A percentile compares a stretch with the other conserved stretches of the same genome.
These are phyloP conservation scores for Amylostereum chailletii DNA, from an alignment of 1,284 basidiomycete species.

Conservation along the genomic window DNA sequence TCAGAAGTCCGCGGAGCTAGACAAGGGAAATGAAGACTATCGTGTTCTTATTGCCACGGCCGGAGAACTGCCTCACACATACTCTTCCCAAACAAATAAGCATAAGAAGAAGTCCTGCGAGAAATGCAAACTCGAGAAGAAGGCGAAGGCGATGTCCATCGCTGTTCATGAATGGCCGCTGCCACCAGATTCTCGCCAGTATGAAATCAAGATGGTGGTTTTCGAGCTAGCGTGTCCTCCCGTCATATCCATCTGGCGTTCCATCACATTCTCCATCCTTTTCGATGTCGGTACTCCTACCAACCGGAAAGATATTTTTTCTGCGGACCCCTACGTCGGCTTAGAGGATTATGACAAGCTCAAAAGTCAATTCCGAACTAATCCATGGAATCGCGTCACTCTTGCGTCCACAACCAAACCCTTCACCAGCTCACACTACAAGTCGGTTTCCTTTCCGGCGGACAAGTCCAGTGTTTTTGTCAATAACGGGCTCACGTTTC, in stretches of 20 bases:
- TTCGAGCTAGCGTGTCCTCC: constrained; percentile 38
- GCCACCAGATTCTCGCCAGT: constrained; percentile 16
- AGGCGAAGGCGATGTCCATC: constrained; percentile 22
- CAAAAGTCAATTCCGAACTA: too few species aligned
- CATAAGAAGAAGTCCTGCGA: not conserved
- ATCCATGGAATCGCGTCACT: constrained; percentile 16
- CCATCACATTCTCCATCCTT: constrained; percentile 28
- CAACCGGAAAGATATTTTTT: not conserved
- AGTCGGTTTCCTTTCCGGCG: constrained; percentile 17
- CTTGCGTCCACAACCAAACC: constrained; percentile 33
- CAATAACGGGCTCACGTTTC: constrained; percentile 25
- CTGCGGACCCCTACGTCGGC: too few species aligned
- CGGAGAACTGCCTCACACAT: not conserved
- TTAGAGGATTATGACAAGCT: too few species aligned
- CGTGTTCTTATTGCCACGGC: not conserved
- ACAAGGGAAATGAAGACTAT: not conserved
- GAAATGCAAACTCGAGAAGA: constrained; percentile 23
- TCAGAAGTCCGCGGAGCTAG: not conserved
- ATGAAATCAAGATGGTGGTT: constrained; percentile 22
- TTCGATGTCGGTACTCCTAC: constrained; percentile 12
- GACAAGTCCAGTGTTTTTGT: constrained; percentile 17
- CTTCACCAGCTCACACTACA: constrained; percentile 30
- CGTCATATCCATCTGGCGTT: constrained; percentile 34
- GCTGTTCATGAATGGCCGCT: constrained; percentile 41
- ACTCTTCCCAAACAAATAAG: not conserved